Conservation (phyloP, 1,284 basidiomycete genomes). For the Microstroma glucosiphilum region DNA sequence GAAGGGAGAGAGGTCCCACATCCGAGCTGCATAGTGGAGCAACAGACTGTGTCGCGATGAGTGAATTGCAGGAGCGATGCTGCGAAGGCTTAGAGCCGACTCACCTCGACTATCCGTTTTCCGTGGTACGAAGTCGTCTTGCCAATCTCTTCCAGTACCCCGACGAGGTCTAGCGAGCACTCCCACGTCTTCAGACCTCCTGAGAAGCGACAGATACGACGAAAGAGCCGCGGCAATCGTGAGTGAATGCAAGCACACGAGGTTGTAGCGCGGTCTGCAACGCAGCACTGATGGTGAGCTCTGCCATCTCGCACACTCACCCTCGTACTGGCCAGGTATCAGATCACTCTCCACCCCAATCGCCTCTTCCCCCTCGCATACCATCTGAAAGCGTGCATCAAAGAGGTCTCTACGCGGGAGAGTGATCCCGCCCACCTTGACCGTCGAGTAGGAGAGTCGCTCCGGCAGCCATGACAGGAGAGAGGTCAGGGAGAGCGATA, state of each 20-base stretch:
- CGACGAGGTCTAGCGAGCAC: slow-evolving; percentile 75
- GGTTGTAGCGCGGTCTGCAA: too few relatives aligned
- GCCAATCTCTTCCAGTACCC: slow-evolving; percentile 21
- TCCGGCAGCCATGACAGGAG: slow-evolving; percentile 30
- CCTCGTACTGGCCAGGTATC: slow-evolving; percentile 86
- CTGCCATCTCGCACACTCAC: slow-evolving; percentile 45
- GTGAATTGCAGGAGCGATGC: not conserved
- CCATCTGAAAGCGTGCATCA: slow-evolving; percentile 83
- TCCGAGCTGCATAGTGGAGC: slow-evolving; percentile 61
- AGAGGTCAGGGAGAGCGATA: not conserved
- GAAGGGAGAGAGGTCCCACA: slow-evolving; percentile 87
- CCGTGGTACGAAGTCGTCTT: not conserved
- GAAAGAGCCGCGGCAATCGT: too few relatives aligned
- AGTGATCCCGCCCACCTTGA: slow-evolving; percentile 45
- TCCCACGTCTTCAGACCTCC: slow-evolving; percentile 93
- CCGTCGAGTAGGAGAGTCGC: slow-evolving; percentile 43
- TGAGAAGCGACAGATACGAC: not conserved
- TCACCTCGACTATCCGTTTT: slow-evolving; percentile 4
- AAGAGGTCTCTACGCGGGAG: slow-evolving; percentile 78
- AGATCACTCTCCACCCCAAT: slow-evolving; percentile 73
- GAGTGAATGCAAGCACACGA: too few relatives aligned
- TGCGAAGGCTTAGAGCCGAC: not conserved
- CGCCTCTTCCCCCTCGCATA: slow-evolving; percentile 30
- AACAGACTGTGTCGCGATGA: not conserved
- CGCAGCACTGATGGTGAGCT: too few relatives aligned